These are phyloP conservation scores for Hibiscus mutabilis DNA, from an alignment of 345 rosid species.

Conservation along the genomic window DNA sequence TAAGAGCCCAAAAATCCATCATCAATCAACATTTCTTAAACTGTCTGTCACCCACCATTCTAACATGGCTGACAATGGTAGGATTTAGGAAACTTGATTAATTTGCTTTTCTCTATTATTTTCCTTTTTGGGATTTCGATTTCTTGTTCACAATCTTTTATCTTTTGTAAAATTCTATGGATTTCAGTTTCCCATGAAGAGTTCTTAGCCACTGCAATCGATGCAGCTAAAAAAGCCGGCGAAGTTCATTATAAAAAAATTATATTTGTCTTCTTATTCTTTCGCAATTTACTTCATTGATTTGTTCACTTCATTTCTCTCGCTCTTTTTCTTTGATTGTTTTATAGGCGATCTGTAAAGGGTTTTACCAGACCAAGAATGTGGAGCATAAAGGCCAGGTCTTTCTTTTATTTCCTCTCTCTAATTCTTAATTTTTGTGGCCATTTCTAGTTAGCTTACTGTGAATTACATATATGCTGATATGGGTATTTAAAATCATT, in stretches of 20 bases:
- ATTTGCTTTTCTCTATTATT: no score
- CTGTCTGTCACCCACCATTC: no score
- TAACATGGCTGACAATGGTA: no score
- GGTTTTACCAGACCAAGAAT: conserved; percentile 75
- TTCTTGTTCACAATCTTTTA: background rate
- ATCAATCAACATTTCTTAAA: no score
- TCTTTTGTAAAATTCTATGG: background rate
- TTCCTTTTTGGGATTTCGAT: no score
- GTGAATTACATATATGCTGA: background rate
- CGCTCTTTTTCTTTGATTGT: background rate
- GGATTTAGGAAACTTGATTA: no score
- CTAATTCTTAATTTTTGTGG: no score
- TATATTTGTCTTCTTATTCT: background rate
- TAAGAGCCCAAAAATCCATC: no score
- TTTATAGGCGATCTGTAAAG: conserved; percentile 63
- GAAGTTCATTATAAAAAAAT: conserved; percentile 31
- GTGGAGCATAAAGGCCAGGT: conserved; percentile 98
- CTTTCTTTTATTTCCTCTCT: background rate
- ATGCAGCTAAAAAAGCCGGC: conserved; percentile 87
- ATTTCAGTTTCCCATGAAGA: background rate
- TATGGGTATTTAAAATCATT: background rate
- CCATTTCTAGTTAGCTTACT: background rate
- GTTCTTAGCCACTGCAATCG: conserved; percentile 63
- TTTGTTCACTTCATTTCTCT: background rate
- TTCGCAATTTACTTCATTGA: background rate